Conservation (phyloP, 2,329 filamentous ascomycete species). For the Colletotrichum chlorophyti region DNA sequence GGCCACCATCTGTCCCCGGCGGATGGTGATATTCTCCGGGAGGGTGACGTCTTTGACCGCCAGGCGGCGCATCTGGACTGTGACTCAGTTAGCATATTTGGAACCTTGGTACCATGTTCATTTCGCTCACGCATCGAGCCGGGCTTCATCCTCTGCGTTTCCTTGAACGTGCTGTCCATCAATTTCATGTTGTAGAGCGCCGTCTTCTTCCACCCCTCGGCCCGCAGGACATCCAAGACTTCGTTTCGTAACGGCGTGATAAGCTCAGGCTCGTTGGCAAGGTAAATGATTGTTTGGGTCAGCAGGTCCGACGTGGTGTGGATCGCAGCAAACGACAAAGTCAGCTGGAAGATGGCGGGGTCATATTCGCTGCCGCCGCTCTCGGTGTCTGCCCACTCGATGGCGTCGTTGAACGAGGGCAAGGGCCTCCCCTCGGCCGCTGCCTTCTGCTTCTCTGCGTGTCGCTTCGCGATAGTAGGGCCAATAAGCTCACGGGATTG, state of each 20-base stretch:
- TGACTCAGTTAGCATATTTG: fast-evolving
- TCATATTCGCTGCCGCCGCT: conserved; percentile 70
- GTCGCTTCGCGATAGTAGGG: conserved; percentile 38
- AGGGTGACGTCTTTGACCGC: not conserved
- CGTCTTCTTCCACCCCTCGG: conserved; percentile 43
- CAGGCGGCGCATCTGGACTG: too few relatives aligned
- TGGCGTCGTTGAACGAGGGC: conserved; percentile 41
- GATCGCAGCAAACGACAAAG: conserved; percentile 71
- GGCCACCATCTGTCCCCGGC: not conserved
- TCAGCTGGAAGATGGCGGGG: conserved; percentile 70
- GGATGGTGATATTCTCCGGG: not conserved
- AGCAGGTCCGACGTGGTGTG: conserved; percentile 47
- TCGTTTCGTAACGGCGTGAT: conserved; percentile 50
- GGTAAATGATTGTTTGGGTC: conserved; percentile 44
- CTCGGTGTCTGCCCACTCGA: conserved; percentile 49
- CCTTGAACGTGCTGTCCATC: conserved; percentile 49
- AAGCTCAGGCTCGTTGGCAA: conserved; percentile 45
- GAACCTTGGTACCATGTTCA: too few relatives aligned
- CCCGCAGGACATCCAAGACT: conserved; percentile 40
- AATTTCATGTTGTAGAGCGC: conserved; percentile 45
- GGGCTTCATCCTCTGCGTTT: conserved; percentile 37
- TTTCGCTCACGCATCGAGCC: not conserved
- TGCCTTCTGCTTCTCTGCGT: conserved; percentile 34
- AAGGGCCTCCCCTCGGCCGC: not conserved
- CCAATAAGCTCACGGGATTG: conserved; percentile 43